Base-by-base conservation (phyloP, 2,329 filamentous ascomycete genomes). In the Exophiala spinifera region DNA sequence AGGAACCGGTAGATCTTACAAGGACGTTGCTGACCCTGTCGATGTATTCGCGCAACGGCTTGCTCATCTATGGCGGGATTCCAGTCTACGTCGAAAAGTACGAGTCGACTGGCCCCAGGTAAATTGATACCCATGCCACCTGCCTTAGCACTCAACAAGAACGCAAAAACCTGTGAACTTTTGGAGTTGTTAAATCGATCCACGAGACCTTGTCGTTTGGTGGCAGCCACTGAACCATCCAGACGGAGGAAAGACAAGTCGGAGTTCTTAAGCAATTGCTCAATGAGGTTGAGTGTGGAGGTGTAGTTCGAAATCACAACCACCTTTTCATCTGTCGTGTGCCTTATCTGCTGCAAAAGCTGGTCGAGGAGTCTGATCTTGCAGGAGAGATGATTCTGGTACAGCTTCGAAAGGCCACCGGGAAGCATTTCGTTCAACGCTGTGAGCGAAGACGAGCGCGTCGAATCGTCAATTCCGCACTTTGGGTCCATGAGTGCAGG, bases 281-380 rank as follows among this genome's bases (percentile, higher is more conserved):
- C 80, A 3, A 89, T 78, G 57, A 89, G 76, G 62, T 87, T 83
- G 8, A 89, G 77, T 0, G 86, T 89, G 8, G 83, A 82, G 0
- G 86, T 89, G 66, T 88, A 89, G 65, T 89, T 88, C 17, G 85
- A 88, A n/a, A 89, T 85, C 7, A 89, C 75, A 8, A 89, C 84
- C 20, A 89, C 80, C 64, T 89, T 89, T 63, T 89, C 86, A 1
- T 78, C 72, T 0, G 85, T 87, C 0, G 75, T 81, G 1, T 74
- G 78, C 46, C 77, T 79, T 20, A 89, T 76, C 10, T 76, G 77
- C 61, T 85, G 78, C 1, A 89, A 71, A 7, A 89, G 73, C 49
- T 80, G 77, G 64, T 89, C 85, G 2, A 89, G 74, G 1, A 88
- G 80, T 40, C 84, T 79, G 19, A 89, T 73, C 65, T 89, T 89